Evolutionary conservation across 2,329 filamentous ascomycete species (phyloP), one percentile per base, ranked within the genome.

Genomic region (Coniochaeta sp.): DNA sequence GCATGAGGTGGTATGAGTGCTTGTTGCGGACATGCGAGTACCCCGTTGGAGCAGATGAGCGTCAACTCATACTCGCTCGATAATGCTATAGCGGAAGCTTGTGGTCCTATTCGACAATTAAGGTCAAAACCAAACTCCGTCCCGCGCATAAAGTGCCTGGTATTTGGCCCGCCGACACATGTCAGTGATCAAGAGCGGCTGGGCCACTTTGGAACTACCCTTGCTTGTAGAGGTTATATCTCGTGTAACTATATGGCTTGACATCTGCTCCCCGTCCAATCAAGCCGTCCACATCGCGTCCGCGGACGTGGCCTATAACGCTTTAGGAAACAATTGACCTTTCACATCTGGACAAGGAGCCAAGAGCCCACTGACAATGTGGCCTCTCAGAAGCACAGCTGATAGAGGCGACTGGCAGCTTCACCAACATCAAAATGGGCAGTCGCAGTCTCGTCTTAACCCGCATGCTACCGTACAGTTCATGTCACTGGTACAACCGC

Each of bases 381-480:
- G 19, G 17, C 24, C 44, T 36, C 52, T 34, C 28, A 17, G 7
- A 22, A 34, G 2, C 52, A 56, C 7, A 19, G 26, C 6, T 14
- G 17, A 54, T 6, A 12, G 50, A 54, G 24, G 24, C 24, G 11
- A 28, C 50, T 54, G 24, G 50, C 50, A 31, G 50, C 7, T 33
- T 34, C 28, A 55, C 34, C 16, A 55, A n/a, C 17, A 3, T 22
- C 17, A 22, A 36, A 38, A 22, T 22, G 33, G 34, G n/a, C n/a
- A 57, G 54, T 26, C 31, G 6, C 54, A 57, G 16, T 57, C 54
- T 57, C 54, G 54, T 31, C 54, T 38, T 31, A 57, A 57, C 54
- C 54, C 22, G 6, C 38, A 31, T 31, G 47, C 47, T 52, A 28
- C 47, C 11, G 3, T 52, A 47, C 50, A 22, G 12, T 57, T 14